phyloP scores from a whole-genome alignment of 2,329 filamentous ascomycete species.

The Gaeumannomyces tritici region DNA sequence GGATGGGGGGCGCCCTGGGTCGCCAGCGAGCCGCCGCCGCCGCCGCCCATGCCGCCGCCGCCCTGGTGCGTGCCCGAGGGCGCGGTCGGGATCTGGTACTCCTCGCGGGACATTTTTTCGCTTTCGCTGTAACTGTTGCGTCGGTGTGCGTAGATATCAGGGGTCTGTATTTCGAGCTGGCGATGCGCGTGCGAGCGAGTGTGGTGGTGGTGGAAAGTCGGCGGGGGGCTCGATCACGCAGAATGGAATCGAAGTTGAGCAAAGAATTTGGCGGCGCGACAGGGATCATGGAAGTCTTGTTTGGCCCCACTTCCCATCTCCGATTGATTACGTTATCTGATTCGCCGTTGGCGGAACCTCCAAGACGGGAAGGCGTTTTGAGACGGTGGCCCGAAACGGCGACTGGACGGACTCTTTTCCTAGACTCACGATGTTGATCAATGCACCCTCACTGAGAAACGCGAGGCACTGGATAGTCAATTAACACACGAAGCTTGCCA shows the following conservation, averaged over 20 bases:
- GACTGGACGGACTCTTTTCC: not conserved
- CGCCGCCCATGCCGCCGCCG: constrained; percentile 26
- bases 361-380: not conserved
- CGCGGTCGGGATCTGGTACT: constrained; percentile 63
- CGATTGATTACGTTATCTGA: not conserved
- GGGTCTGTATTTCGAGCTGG: too few relatives aligned
- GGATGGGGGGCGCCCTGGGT: constrained; percentile 42
- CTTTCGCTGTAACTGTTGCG: not conserved
- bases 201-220: not conserved
- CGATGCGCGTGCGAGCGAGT: not conserved
- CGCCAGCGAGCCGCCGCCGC: constrained; percentile 28
- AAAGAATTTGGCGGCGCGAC: not conserved
- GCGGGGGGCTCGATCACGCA: not conserved
- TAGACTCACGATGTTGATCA: not conserved
- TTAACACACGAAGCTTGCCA: not conserved
- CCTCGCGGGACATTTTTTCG: constrained; percentile 57
- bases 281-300: not conserved
- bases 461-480: too few relatives aligned
- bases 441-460: too few relatives aligned
- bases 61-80: constrained; percentile 28
- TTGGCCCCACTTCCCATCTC: not conserved
- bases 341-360: not conserved
- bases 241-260: not conserved
- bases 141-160: not conserved
- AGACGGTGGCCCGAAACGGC: not conserved